Evolutionary conservation across 306 rosid species (phyloP), one percentile per base, ranked within the genome.

Genomic region (Fragaria iinumae): DNA sequence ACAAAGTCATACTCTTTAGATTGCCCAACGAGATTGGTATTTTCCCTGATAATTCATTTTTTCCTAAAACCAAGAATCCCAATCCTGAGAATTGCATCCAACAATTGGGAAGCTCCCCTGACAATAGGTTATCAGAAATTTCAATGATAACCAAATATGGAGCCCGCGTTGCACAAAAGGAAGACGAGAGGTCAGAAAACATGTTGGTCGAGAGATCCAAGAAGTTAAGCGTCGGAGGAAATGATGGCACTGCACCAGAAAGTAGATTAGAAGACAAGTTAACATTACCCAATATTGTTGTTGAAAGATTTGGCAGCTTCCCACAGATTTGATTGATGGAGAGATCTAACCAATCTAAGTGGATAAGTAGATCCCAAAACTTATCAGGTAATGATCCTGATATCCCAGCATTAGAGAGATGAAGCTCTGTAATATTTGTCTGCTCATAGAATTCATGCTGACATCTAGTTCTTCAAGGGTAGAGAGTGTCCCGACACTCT

Each of bases 11-110:
- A 4, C 6, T 2, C 1, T 2, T 17, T 34, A 81, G 38, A 16
- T 66, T 7, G 29, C 84, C 75, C 13, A 81, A 39, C 23, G 77
- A 72, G 48, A 13, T 49, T 0, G 87, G 84, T 57, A 57, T 11
- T 23, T 57, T 57, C 4, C 64, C 64, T 41, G 44, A 60, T 23
- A 59, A 59, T 3, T 11, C 25, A 59, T 59, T 59, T 4, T 25
- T 23, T 12, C 17, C 66, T 6, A 60, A 27, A 60, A 27, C 1
- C 67, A 62, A 2, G 0, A 4, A 0, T 1, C 0, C 0, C 8
- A 62, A 12, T 4, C 1, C 0, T 62, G 27, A 20, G 32, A 12
- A 62, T 14, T 11, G 20, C 39, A 12, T 62, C 39, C 39, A 62
- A 29, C 41, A 29, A 4, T 62, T 6, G 6, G 67, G 41, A 57